Conservation (phyloP, 2,329 filamentous ascomycete genomes). For the Nakataea oryzae region DNA sequence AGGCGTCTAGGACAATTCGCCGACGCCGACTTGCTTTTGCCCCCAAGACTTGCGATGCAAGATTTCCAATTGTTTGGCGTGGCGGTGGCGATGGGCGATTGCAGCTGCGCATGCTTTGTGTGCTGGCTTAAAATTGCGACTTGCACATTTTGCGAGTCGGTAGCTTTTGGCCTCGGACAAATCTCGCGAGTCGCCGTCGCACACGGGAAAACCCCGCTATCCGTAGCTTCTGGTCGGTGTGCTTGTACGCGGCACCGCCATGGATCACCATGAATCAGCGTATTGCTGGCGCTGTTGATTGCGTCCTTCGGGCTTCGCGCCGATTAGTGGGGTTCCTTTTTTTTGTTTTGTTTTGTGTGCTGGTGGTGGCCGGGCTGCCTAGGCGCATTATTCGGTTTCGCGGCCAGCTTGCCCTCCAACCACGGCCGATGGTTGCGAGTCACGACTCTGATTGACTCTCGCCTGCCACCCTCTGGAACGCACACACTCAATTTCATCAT, state of each 20-base stretch:
- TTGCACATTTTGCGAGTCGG: background rate
- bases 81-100: too few species aligned
- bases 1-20: background rate
- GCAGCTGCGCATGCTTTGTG: background rate
- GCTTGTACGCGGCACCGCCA: background rate
- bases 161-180: background rate
- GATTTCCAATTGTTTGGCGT: background rate
- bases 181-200: background rate
- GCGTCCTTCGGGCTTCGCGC: background rate
- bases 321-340: too few species aligned
- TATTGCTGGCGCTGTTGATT: background rate
- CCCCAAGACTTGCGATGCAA: background rate
- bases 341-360: too few species aligned
- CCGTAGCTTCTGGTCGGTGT: background rate
- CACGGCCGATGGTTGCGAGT: background rate
- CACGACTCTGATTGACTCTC: background rate
- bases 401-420: background rate
- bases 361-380: background rate
- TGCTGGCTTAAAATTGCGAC: background rate
- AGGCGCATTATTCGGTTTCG: background rate
- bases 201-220: background rate
- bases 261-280: background rate
- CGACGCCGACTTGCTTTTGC: background rate
- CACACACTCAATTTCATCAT: background rate
- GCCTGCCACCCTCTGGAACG: background rate